phyloP scores from a whole-genome alignment of 2,329 filamentous ascomycete genomes.

The Nannizziopsis barbatae region DNA sequence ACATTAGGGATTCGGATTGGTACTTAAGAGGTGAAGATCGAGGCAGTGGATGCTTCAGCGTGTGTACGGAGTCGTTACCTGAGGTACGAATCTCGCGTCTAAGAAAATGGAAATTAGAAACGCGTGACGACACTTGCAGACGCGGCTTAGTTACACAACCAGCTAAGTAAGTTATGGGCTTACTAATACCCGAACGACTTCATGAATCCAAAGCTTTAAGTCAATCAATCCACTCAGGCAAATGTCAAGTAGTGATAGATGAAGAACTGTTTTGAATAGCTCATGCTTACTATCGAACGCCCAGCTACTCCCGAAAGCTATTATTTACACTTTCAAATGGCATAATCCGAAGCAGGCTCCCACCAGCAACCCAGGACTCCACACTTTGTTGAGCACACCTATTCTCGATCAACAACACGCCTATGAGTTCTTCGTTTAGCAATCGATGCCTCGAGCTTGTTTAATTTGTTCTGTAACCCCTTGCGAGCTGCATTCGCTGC shows the following conservation, averaged over 20 bases:
- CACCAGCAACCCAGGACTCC: neutral
- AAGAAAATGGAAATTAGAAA: neutral
- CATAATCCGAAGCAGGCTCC: too few species aligned
- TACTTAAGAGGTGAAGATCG: too few species aligned
- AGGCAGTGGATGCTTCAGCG: neutral
- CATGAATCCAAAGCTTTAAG: too few species aligned
- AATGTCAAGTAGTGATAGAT: neutral
- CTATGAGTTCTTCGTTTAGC: conserved; percentile 38
- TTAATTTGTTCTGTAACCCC: conserved; percentile 45
- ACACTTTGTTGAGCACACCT: neutral
- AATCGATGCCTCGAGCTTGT: conserved; percentile 57
- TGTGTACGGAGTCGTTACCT: neutral
- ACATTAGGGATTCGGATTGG: too few species aligned
- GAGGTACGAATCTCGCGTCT: too few species aligned
- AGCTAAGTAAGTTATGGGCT: too few species aligned
- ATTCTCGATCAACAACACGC: neutral
- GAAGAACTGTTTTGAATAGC: neutral
- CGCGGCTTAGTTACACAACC: too few species aligned
- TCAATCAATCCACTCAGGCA: neutral
- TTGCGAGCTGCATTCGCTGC: conserved; percentile 73
- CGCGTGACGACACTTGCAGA: neutral
- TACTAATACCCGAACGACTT: too few species aligned
- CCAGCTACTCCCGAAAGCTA: neutral
- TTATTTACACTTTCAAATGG: neutral
- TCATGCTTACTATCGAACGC: neutral